Base-by-base conservation (phyloP, 352 stramenopile genomes). In the Phytophthora sp. region DNA sequence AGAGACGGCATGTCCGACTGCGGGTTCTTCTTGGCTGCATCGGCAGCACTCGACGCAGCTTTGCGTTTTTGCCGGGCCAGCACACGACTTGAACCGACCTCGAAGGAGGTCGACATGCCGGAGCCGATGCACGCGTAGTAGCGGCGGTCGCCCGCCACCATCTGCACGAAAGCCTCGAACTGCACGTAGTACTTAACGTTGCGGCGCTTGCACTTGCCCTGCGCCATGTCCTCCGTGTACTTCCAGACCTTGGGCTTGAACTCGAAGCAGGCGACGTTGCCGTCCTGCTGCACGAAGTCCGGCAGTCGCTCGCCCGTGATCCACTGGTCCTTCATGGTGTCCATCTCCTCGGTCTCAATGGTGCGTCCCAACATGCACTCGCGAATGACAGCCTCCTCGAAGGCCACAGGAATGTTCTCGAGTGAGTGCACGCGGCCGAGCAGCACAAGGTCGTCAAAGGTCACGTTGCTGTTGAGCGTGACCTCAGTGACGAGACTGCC, bases 201-300 rank as follows among this genome's bases (percentile, higher is more conserved):
- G 62, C 84, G 84, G 37, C 86, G 84, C 62, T 95, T 95, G 76
- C 84, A 94, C 69, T 93, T 93, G 75, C 84, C 87, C 46, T 92
- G 86, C n/a, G 84, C 74, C 87, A 95, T 93, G 54, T 95, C 87
- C 27, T 95, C 87, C 41, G 71, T 89, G 81, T 95, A 95, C 68
- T 95, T 95, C 87, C 87, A 95, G 2, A 95, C 87, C 68, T 95
- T 95, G 18, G 87, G 87, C 72, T 95, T 95, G 71, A 95, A 95
- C 69, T 93, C 84, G 53, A 88, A 95, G 66, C 81, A 89, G 27
- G 87, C 82, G 15, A 87, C 74, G 69, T 91, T 81, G 37, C 53
- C 55, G 18, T 89, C 80, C 51, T 90, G 86, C 61, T 92, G 83
- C 35, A 91, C 82, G 75, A 94, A 94, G 65, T 93, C 79, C n/a